Base-by-base conservation (phyloP, 228 moss, liverwort and hornwort genomes). In the Sphagnum fallax region DNA sequence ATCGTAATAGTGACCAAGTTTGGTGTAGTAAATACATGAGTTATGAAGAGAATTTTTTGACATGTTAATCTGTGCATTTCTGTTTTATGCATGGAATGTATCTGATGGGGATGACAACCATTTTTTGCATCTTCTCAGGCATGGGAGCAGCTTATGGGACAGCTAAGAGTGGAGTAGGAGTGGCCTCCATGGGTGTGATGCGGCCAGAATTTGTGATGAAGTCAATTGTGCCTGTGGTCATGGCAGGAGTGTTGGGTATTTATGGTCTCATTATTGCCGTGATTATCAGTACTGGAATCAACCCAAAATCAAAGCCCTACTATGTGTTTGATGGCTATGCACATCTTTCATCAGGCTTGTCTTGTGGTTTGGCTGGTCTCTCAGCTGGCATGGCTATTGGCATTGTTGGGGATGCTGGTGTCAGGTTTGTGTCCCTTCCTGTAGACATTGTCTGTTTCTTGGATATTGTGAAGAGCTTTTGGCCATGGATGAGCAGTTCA, bases 161-260 rank as follows among this genome's bases (percentile, higher is more conserved):
- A 11, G 93, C 90, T 49, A 93, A 93, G 82, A 90, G 90, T 67
- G 93, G 93, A 14, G 93, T 93, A 53, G 93, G 93, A 55, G 90
- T 93, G 72, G 90, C 90, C 47, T 88, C 90, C 77, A 93, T 93
- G 90, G 90, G 93, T 63, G 93, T 93, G 18, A 93, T 90, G 90
- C 79, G 93, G 32, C 93, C 90, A 4, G 88, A 93, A 81, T 85
- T 93, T 8, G 93, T 93, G 74, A 90, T 90, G 90, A 93, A 93
- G 72, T 93, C 90, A 53, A 93, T 93, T 67, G 88, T 93, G 68
- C 90, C 93, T 6, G 93, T 93, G 55, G 93, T 93, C 61, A 93
- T 93, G 93, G 93, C 90, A 6, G 93, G 93, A 89, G 93, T 93
- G 78, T 50, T 93, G 67, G 93, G 90, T 78, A 93, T 90, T 63